These are phyloP conservation scores for Kokia cookei DNA, from an alignment of 441 rosid species.

Conservation along the genomic window DNA sequence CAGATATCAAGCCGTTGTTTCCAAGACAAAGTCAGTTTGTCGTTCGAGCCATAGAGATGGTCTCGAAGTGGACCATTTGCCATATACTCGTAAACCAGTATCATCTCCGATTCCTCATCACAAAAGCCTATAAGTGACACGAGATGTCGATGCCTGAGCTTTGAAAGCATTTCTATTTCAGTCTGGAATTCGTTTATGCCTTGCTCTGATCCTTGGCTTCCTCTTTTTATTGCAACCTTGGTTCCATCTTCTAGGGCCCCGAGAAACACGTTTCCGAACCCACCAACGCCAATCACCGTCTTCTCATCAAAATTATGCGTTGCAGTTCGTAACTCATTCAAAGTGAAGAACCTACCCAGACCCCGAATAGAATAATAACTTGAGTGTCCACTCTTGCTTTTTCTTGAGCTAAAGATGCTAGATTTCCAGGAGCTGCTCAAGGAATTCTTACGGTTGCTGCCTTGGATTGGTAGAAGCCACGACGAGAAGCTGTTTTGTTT, in stretches of 20 bases:
- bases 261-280: slow-evolving; percentile 55
- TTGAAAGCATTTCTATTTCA: slow-evolving; percentile 62
- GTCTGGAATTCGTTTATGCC: slow-evolving; percentile 63
- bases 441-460: slow-evolving; percentile 30
- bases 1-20: slow-evolving; percentile 59
- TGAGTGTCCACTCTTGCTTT: slow-evolving; percentile 46
- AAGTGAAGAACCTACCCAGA: slow-evolving; percentile 41
- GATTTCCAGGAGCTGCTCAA: slow-evolving; percentile 44
- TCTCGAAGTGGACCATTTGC: slow-evolving; percentile 58
- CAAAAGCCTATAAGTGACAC: slow-evolving; percentile 59
- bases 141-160: slow-evolving; percentile 55
- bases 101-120: slow-evolving; percentile 56
- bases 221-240: slow-evolving; percentile 49
- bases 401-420: slow-evolving; percentile 39
- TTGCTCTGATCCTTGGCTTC: slow-evolving; percentile 49
- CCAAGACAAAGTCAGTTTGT: slow-evolving; percentile 42
- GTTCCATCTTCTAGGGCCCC: slow-evolving; percentile 44
- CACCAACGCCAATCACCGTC: slow-evolving; percentile 50
- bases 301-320: slow-evolving; percentile 53
- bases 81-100: slow-evolving; percentile 63
- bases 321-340: slow-evolving; percentile 39
- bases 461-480: slow-evolving; percentile 46
- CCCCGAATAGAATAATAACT: slow-evolving; percentile 40
- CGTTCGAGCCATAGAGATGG: slow-evolving; percentile 46
- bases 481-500: slow-evolving; percentile 62